Evolutionary conservation across 2,329 filamentous ascomycete species (phyloP).

Genomic region (Colletotrichum ledebouriae): DNA sequence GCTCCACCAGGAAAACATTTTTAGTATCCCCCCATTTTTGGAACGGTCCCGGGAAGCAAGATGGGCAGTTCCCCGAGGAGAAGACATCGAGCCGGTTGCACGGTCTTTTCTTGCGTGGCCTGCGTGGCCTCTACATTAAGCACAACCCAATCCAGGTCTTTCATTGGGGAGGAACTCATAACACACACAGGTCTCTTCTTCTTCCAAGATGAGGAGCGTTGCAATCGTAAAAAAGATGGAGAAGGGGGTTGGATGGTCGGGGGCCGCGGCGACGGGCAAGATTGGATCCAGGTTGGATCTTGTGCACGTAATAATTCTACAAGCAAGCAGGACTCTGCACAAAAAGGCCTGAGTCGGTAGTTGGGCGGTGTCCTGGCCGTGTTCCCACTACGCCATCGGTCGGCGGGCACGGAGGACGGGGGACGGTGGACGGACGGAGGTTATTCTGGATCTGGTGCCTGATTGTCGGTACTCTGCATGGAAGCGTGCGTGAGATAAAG

Average conservation of each 20-base stretch:
- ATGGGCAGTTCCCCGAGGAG: slow-evolving; percentile 3
- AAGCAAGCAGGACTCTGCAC: too few relatives aligned
- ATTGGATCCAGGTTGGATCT: background rate
- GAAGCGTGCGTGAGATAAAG: slow-evolving; percentile 25
- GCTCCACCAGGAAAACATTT: slow-evolving; percentile 38
- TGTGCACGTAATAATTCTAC: background rate
- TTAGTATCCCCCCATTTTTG: slow-evolving; percentile 28
- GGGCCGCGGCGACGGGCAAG: background rate
- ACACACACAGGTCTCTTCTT: background rate
- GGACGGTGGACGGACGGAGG: slow-evolving; percentile 28
- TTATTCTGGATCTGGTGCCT: slow-evolving; percentile 35
- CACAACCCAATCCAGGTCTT: background rate
- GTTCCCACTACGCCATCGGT: background rate
- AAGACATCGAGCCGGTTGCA: slow-evolving; percentile 13
- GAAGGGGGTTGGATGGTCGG: background rate
- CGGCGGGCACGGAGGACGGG: background rate
- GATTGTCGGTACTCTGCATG: slow-evolving; percentile 38
- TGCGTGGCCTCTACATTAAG: too few relatives aligned
- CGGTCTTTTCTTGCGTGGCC: background rate
- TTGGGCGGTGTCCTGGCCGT: too few relatives aligned
- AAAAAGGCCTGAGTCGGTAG: too few relatives aligned
- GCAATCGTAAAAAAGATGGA: slow-evolving; percentile 21
- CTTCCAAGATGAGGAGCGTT: slow-evolving; percentile 31
- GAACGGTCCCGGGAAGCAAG: background rate
- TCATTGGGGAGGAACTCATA: background rate